These are phyloP conservation scores for Nannizzia gypsea DNA, from an alignment of 2,329 filamentous ascomycete species.

Conservation along the genomic window DNA sequence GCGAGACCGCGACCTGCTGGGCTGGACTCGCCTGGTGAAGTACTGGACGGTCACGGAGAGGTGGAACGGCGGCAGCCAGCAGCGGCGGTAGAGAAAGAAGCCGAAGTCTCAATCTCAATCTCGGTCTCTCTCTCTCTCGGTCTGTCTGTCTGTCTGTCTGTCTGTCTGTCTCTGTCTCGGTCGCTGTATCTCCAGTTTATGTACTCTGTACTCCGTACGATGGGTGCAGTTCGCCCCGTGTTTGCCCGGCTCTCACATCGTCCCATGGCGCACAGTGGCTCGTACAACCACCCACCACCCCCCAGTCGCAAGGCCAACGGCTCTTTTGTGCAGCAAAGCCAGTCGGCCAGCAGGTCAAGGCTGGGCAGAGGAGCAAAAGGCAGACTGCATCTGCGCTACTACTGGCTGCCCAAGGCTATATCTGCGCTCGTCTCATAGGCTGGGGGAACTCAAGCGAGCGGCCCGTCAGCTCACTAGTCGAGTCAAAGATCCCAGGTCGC, in stretches of 20 bases:
- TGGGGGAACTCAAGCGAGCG: not conserved
- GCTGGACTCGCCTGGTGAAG: conserved; percentile 36
- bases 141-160: not conserved
- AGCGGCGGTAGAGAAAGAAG: not conserved
- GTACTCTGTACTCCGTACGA: no score
- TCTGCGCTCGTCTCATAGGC: not conserved
- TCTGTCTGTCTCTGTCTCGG: no score
- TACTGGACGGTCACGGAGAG: conserved; percentile 38
- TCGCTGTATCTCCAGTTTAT: no score
- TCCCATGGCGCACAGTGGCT: not conserved
- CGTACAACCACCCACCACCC: not conserved
- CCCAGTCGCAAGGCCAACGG: not conserved
- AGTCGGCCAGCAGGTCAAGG: no score
- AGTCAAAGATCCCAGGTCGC: not conserved
- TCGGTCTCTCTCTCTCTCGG: not conserved
- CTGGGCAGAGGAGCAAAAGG: not conserved
- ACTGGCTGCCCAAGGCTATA: not conserved
- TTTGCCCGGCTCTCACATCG: not conserved
- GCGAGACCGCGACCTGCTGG: conserved; percentile 34
- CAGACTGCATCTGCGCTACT: not conserved
- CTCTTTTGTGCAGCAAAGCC: not conserved
- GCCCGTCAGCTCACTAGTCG: not conserved
- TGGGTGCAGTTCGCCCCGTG: not conserved
- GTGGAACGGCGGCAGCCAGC: conserved; percentile 21
- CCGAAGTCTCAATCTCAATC: not conserved